Percentiles rank a stretch among this genome's conserved stretches.
Evolutionary conservation across 805 yeast genomes (phyloP).

Genomic region (Hanseniaspora valbyensis): DNA sequence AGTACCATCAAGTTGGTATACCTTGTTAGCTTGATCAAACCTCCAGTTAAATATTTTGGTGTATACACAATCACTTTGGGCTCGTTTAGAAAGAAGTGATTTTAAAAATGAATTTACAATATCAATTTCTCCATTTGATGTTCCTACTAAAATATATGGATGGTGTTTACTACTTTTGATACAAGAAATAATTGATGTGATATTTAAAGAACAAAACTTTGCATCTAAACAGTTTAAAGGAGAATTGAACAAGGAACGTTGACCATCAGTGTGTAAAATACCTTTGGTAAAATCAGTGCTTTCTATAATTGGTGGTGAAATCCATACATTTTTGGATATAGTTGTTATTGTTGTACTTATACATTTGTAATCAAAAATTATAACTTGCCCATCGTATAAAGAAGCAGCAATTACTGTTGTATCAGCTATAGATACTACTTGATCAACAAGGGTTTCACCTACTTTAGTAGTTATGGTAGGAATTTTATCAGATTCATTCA

Average conservation of each 20-base stretch:
- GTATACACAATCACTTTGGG: not conserved
- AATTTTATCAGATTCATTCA: conserved; percentile 19
- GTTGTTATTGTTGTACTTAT: conserved; percentile 25
- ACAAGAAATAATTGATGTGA: conserved; percentile 33
- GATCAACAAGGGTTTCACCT: conserved; percentile 17
- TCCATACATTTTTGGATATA: conserved; percentile 28
- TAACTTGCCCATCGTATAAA: conserved; percentile 36
- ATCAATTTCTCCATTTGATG: conserved; percentile 39
- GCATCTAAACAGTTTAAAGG: conserved; percentile 4
- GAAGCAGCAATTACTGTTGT: conserved; percentile 28
- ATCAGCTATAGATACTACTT: conserved; percentile 17
- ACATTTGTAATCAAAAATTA: conserved; percentile 31
- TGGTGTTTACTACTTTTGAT: conserved; percentile 35
- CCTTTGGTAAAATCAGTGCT: conserved; percentile 31
- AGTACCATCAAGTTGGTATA: conserved; percentile 34
- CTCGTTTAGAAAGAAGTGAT: conserved; percentile 20
- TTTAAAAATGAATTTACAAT: conserved; percentile 34
- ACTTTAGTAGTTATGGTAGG: conserved; percentile 28
- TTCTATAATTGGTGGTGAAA: conserved; percentile 19
- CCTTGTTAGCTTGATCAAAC: conserved; percentile 31
- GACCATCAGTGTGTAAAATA: conserved; percentile 35
- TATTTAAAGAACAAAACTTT: conserved; percentile 21
- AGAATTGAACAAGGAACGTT: conserved; percentile 22
- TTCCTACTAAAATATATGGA: conserved; percentile 39
- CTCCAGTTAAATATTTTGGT: conserved; percentile 29